Evolutionary conservation across 1,139 yeast genomes (phyloP).

Genomic region (Candida sp.): DNA sequence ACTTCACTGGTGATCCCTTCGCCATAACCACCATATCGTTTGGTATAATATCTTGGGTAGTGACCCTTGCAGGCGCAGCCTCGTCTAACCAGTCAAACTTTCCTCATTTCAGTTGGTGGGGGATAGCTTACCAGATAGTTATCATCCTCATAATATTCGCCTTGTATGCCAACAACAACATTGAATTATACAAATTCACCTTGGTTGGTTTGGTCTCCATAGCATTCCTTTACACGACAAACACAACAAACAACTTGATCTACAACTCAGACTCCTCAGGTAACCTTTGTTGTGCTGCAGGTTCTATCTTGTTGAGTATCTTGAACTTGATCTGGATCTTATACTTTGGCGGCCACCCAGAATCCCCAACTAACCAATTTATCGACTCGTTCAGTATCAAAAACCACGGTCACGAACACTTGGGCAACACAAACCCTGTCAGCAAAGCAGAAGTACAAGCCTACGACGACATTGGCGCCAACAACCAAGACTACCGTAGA

Average conservation of each 20-base stretch:
- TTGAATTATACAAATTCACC: conserved; percentile 74
- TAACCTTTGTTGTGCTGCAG: conserved; percentile 88
- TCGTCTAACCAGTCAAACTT: conserved; percentile 56
- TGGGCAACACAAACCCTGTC: conserved; percentile 11
- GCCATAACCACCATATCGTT: conserved; percentile 70
- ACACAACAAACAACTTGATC: conserved; percentile 79
- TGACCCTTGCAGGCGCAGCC: conserved; percentile 87
- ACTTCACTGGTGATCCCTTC: conserved; percentile 70
- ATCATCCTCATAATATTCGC: conserved; percentile 58
- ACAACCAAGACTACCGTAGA: conserved; percentile 32
- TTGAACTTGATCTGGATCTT: conserved; percentile 82
- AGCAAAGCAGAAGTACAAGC: conserved; percentile 13
- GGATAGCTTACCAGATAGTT: conserved; percentile 79
- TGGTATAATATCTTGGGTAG: conserved; percentile 75
- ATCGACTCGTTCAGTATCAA: conserved; percentile 72
- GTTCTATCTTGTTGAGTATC: conserved; percentile 82
- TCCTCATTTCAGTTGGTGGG: conserved; percentile 98
- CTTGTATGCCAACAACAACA: conserved; percentile 67
- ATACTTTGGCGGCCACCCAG: conserved; percentile 85
- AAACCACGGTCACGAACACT: conserved; percentile 28
- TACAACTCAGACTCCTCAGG: conserved; percentile 67
- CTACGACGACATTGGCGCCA: conserved; percentile 28
- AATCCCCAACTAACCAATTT: conserved; percentile 80
- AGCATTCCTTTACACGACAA: conserved; percentile 83
- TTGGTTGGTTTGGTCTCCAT: conserved; percentile 59